These are phyloP conservation scores for Vanderwaltozyma verrucispora DNA, from an alignment of 805 yeast genomes.

Conservation along the genomic window DNA sequence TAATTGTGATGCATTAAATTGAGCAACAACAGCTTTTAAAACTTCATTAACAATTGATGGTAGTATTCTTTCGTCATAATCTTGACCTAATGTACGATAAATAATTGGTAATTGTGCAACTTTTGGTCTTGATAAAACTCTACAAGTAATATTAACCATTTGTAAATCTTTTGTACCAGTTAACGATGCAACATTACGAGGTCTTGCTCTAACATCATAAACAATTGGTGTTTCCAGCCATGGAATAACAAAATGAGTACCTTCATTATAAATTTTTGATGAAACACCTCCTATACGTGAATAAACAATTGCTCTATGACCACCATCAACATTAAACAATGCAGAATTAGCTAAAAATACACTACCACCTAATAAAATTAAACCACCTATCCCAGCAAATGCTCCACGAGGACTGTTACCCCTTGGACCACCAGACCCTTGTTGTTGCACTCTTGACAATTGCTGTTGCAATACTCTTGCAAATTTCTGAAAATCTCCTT, in stretches of 20 bases:
- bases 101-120: constrained; percentile 68
- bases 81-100: constrained; percentile 85
- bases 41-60: constrained; percentile 99
- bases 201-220: constrained; percentile 94
- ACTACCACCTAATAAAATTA: constrained; percentile 48
- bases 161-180: constrained; percentile 98
- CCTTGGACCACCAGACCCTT: constrained; percentile 22
- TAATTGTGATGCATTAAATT: constrained; percentile 94
- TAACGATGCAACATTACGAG: constrained; percentile 88
- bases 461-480: constrained; percentile 41
- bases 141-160: constrained; percentile 98
- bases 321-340: constrained; percentile 90
- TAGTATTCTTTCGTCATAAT: constrained; percentile 92
- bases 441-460: constrained; percentile 33
- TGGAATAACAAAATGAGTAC: constrained; percentile 89
- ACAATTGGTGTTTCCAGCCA: constrained; percentile 90
- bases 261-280: constrained; percentile 77
- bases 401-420: constrained; percentile 30
- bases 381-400: constrained; percentile 55
- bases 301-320: constrained; percentile 93
- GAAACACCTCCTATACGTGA: constrained; percentile 80
- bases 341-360: constrained; percentile 44
- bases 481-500: constrained; percentile 40
- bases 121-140: constrained; percentile 88
- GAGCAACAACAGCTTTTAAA: constrained; percentile 92